Conservation (phyloP, 1,284 basidiomycete species). For the Cryptococcus sp. region DNA sequence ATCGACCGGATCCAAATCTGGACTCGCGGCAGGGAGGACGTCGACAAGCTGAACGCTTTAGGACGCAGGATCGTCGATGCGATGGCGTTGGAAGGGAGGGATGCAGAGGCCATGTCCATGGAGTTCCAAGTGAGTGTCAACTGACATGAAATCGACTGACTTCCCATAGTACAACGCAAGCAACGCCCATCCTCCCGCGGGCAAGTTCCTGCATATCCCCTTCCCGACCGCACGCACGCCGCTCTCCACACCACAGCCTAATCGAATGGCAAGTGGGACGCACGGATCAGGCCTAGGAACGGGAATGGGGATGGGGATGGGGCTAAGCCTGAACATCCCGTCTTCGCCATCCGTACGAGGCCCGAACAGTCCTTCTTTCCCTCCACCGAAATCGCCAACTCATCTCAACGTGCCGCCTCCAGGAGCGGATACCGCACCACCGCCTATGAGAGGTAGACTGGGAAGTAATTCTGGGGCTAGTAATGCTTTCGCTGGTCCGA, state of each 20-base stretch:
- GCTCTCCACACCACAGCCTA: conserved; percentile 17
- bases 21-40: conserved; percentile 78
- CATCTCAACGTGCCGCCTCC: conserved; percentile 1
- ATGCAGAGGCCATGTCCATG: conserved; percentile 75
- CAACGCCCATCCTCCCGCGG: conserved; percentile 27
- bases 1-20: conserved; percentile 88
- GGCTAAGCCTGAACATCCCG: background rate
- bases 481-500: conserved; percentile 32
- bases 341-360: background rate
- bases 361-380: background rate
- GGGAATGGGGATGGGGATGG: background rate
- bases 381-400: conserved; percentile 1
- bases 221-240: conserved; percentile 20
- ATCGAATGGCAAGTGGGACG: background rate
- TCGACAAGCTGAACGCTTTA: conserved; percentile 73
- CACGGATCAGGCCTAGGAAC: conserved; percentile 8
- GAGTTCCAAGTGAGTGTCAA: conserved; percentile 73
- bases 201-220: conserved; percentile 30
- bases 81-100: conserved; percentile 57
- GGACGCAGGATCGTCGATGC: conserved; percentile 78
- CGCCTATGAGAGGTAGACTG: conserved; percentile 1
- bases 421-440: conserved; percentile 5
- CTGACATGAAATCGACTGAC: background rate
- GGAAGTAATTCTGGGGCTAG: conserved; percentile 7
- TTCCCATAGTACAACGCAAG: conserved; percentile 28